Evolutionary conservation across 1,139 yeast species (phyloP), one percentile per base, ranked within the genome.

Genomic region (Lodderomyces oxycetoniae): DNA sequence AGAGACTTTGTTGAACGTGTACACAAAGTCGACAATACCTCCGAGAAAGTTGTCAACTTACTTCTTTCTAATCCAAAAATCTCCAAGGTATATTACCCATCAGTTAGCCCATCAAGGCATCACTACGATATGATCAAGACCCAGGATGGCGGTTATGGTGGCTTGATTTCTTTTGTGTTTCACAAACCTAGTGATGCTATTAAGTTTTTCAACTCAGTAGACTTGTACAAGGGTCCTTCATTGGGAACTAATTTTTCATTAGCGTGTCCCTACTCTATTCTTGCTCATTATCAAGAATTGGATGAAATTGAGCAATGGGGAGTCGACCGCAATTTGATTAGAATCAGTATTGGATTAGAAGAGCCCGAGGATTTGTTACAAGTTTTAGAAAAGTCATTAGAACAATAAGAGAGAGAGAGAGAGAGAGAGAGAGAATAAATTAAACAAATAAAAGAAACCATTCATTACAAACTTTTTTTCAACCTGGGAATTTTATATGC

Each of bases 221-320:
- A 74, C 32, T 63, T 89, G 38, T 86, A 91, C 43, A 91, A 91
- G 57, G 97, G 97, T 3, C 97, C 97, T 3, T 84, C 95, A 12
- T 69, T 91, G 46, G 97, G 97, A 4, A 88, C 97, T 1, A 91
- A 87, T 57, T 87, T 88, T 62, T 87, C 97, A 0, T 67, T 89
- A 48, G 89, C 87, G 4, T 87, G 95, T 52, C 97, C 97, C 6
- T 91, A 91, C 57, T 75, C 96, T 3, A 74, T 91, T 31, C 68
- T 91, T 41, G 96, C 96, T 0, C 96, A 91, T 57, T 89, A 79
- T 54, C 71, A 66, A 32, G 97, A 89, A 54, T 62, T 88, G 39
- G 94, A 86, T 41, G 89, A 82, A 55, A 81, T 85, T 16, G 85
- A 74, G 38, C 66, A 79, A 48, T 88, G 86, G 79, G 96, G 95